Evolutionary conservation across 2,329 filamentous ascomycete genomes (phyloP), one percentile per base, ranked within the genome.

Genomic region (Fusarium nygamai): DNA sequence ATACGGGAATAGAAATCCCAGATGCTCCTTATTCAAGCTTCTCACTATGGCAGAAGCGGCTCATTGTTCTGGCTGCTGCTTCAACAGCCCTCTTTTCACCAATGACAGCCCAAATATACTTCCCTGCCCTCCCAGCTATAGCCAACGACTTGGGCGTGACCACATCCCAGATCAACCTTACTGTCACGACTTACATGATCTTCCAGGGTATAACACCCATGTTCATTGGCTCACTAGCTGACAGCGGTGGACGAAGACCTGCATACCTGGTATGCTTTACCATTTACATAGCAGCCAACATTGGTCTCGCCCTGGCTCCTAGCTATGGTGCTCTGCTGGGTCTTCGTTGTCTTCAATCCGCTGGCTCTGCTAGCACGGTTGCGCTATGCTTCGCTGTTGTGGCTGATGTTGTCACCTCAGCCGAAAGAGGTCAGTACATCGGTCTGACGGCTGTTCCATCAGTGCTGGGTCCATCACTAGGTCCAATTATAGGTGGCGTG

Each of bases 391-490:
- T 81, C 34, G 91, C 88, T 0, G 87, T 93, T 1, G 86, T 93
- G 3, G 89, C 89, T 1, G 92, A 94, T 77, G 84, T 92, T 12
- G 84, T 88, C 17, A 92, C 90, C 0, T 87, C 88, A 5, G 87
- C 87, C 1, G 91, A 94, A 77, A 83, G 92, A 67, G 90, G 90
- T 6, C 83, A 86, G 43, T 90, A 90, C 73, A 86, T 92, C 60
- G 89, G 86, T 46, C 86, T 86, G 74, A 88, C 85, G 31, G 85
- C 84, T 27, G 80, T 85, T 27, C 87, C 85, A 4, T 78, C 82
- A 1, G 84, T 90, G 0, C 77, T 92, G 3, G 87, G 82, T 1
- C 85, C 85, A 9, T 82, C 85, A 0, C 61, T 88, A 7, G 86
- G 88, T 0, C 91, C 91, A 0, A 84, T 92, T 17, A 83, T 92